Evolutionary conservation across 345 rosid species (phyloP).

Genomic region (Combretum micranthum): DNA sequence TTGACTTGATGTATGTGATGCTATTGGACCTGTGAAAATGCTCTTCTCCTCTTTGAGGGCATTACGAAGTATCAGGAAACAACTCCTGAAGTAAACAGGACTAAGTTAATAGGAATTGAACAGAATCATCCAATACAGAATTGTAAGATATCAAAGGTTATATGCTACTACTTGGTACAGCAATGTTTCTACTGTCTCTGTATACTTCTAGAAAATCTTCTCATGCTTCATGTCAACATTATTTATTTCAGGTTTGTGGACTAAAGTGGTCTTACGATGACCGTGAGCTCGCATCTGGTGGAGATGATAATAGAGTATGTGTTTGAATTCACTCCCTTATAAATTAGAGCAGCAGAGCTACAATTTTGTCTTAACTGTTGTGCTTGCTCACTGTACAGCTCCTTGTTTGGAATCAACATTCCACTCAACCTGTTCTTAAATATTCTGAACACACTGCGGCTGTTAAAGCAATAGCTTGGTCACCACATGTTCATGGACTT

Average conservation of each 20-base stretch:
- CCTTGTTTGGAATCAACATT: conserved; percentile 95
- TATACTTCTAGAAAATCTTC: no score
- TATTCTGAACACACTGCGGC: conserved; percentile 96
- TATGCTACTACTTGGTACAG: neutral
- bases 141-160: neutral
- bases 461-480: conserved; percentile 99
- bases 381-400: conserved; percentile 46
- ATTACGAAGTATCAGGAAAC: no score
- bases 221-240: neutral
- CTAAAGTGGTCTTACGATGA: conserved; percentile 97
- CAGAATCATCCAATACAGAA: neutral
- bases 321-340: neutral
- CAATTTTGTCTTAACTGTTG: neutral
- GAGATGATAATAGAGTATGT: conserved; percentile 88
- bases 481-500: conserved; percentile 95
- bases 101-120: no score
- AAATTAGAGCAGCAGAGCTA: neutral
- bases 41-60: no score
- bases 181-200: no score
- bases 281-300: conserved; percentile 97
- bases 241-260: conserved; percentile 70
- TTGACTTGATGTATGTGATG: no score
- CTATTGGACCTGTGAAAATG: no score
- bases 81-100: no score
- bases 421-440: conserved; percentile 83